Evolutionary conservation across 768 basidiomycete genomes (phyloP), one percentile per base, ranked within the genome.

Genomic region (Psilocybe sp.): DNA sequence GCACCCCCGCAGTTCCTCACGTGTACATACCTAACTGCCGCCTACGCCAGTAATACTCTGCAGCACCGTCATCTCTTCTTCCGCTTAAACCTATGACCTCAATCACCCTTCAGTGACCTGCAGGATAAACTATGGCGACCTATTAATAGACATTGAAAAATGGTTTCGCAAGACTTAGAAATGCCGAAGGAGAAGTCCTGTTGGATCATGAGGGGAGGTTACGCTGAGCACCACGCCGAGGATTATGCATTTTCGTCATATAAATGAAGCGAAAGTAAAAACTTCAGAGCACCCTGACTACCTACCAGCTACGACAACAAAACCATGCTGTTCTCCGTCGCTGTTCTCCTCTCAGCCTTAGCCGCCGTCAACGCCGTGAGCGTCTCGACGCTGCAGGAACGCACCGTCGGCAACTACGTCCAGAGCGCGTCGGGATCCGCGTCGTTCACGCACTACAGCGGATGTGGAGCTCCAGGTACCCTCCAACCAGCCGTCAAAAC

Each of bases 361-460:
- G 40, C 56, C 28, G 52, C 54, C 14, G 65, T 50, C 14, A 57
- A 61, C 20, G 65, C 64, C 20, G 57, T 49, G 23, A 28, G 23
- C 23, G 23, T 32, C 60, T 59, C 13, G 50, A 70, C 9, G 60
- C 23, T 28, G 23, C 23, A 69, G 37, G 57, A 57, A 35, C 63
- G 69, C 13, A 75, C 76, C 8, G 68, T 71, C 3, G 79, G 75
- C 14, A 80, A 78, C 10, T 84, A 81, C 52, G 53, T 82, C 23
- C 82, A 84, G 62, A 70, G 63, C 23, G 52, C 80, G 1, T 79
- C 78, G 15, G 81, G 80, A 16, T 53, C 57, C 12, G 74, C 81
- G n/a, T 78, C 79, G 15, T 84, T 84, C 70, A 84, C 82, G 10
- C 61, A 67, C 55, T 82, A 82, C 61, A 69, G 67, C 11, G 79